Evolutionary conservation across 2,329 filamentous ascomycete genomes (phyloP).

Genomic region (Claviceps humidiphila): DNA sequence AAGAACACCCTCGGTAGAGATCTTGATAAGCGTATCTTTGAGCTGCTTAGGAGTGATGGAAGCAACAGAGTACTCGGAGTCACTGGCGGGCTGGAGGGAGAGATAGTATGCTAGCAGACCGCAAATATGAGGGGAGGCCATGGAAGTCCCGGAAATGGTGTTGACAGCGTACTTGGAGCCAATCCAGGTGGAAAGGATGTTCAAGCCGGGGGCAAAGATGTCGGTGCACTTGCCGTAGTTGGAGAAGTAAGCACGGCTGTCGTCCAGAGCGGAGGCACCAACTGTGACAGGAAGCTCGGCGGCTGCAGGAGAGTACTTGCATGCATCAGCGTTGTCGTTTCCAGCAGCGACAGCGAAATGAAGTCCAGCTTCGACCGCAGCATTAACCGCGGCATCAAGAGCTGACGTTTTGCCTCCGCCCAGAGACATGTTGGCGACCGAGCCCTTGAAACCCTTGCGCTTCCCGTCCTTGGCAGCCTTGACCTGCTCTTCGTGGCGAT

Average conservation of each 20-base stretch:
- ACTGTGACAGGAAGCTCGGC: conserved; percentile 88
- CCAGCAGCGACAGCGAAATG: conserved; percentile 98
- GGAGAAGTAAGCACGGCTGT: conserved; percentile 99
- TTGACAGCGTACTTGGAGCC: conserved; percentile 92
- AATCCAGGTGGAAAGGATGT: conserved; percentile 97
- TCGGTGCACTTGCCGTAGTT: conserved; percentile 99
- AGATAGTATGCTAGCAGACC: conserved; percentile 97
- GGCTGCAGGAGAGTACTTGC: conserved; percentile 96
- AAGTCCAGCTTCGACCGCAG: conserved; percentile 78
- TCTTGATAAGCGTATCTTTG: conserved; percentile 73
- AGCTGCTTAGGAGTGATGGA: conserved; percentile 86
- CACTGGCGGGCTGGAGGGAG: conserved; percentile 79
- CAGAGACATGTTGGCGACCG: conserved; percentile 97
- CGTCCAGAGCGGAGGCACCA: conserved; percentile 82
- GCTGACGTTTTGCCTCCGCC: conserved; percentile 92
- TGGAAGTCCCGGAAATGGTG: conserved; percentile 98
- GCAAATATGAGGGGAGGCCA: conserved; percentile 94
- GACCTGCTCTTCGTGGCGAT: conserved; percentile 62
- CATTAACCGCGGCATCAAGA: conserved; percentile 86
- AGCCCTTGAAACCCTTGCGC: conserved; percentile 96
- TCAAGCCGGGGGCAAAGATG: conserved; percentile 94
- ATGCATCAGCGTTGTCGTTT: conserved; percentile 97
- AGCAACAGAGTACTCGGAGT: conserved; percentile 84
- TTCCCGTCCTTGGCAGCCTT: conserved; percentile 73
- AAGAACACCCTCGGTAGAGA: conserved; percentile 69